Evolutionary conservation across 2,329 filamentous ascomycete genomes (phyloP), one percentile per base, ranked within the genome.

Genomic region (Elsinoe australis): DNA sequence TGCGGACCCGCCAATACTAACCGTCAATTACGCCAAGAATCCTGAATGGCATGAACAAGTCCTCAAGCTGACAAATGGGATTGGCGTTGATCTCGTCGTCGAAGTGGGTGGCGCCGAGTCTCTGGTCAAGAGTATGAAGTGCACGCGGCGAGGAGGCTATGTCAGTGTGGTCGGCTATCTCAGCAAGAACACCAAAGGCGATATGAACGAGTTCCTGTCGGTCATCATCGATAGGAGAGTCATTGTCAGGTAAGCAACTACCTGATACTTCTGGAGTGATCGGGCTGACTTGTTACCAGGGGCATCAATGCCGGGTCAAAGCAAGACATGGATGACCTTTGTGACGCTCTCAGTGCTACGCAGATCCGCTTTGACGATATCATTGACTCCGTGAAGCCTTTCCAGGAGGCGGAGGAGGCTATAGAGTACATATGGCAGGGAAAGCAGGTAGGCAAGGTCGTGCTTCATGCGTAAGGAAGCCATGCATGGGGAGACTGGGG

Each of bases 121-220:
- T 1, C 42, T 62, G 47, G 57, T 59, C 47, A 48, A 51, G 14
- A 52, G 47, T 10, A 56, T 71, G 42, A 58, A 59, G 36, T 69
- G 64, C 49, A 67, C 67, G 4, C 58, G 63, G 7, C 66, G 68
- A 1, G 67, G 70, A 1, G 69, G 67, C 0, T 60, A 60, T 1
- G 58, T 72, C 38, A 71, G 67, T 48, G 65, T 68, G 46, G 66
- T 72, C 22, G 68, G 70, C 3, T 71, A 69, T 51, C 58, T 71
- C 2, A 59, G 61, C 4, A 59, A 59, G 12, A 53, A 60, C 12
- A 52, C 65, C 4, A 52, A 59, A 1, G 52, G 53, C 0, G 52
- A 64, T 3, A 47, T 70, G 10, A 50, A 54, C 2, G 65, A 68
- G 29, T 52, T 71, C 17, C 34, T 70, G 1, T 55, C 63, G 1